Conservation (phyloP, 257 asterid species). For the Scutellaria baicalensis region DNA sequence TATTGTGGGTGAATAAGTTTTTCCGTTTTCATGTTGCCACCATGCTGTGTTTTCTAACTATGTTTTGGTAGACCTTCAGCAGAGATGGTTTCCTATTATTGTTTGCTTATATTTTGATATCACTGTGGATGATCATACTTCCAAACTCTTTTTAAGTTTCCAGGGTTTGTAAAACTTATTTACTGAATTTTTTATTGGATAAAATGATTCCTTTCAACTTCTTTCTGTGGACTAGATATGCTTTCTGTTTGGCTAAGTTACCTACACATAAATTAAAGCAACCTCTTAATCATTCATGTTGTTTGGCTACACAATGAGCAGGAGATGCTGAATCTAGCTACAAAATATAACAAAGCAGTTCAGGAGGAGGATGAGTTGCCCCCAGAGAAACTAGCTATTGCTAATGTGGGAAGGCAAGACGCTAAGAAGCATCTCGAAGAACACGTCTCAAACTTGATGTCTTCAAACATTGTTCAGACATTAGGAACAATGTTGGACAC, state of each 20-base stretch:
- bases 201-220: not conserved
- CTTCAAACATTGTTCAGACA: conserved; percentile 68
- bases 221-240: not conserved
- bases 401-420: conserved; percentile 83
- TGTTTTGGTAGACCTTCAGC: not conserved
- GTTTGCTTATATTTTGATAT: not conserved
- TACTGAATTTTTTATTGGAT: not conserved
- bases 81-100: not conserved
- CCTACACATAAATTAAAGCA: not conserved
- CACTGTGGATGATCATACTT: not conserved
- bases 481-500: conserved; percentile 77
- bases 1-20: not conserved
- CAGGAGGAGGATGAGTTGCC: conserved; percentile 86
- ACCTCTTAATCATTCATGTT: not conserved
- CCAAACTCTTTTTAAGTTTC: not conserved
- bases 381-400: conserved; percentile 77
- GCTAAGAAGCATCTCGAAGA: conserved; percentile 83
- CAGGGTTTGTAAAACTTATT: not conserved
- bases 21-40: not conserved
- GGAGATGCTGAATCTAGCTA: conserved; percentile 73
- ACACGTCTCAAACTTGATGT: conserved; percentile 67
- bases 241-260: not conserved
- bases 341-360: conserved; percentile 77
- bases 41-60: not conserved
- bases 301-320: conserved; percentile 18